Evolutionary conservation across 2,329 filamentous ascomycete genomes (phyloP).

Genomic region (Calonectria pauciramosa): DNA sequence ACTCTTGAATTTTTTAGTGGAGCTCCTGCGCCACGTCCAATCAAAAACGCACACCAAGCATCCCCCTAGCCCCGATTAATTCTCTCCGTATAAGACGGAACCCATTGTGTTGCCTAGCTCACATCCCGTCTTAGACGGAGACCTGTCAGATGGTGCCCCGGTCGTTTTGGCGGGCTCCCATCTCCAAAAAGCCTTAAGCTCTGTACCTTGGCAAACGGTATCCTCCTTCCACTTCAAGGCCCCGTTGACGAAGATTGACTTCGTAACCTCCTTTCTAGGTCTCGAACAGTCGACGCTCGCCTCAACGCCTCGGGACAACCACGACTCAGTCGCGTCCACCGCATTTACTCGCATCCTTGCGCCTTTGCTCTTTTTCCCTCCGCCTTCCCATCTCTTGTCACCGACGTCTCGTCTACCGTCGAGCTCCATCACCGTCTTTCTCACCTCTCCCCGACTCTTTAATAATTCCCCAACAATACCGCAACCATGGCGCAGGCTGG

Average conservation of each 20-base stretch:
- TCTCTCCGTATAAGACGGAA: slow-evolving; percentile 24
- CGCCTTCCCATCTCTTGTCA: slow-evolving; percentile 27
- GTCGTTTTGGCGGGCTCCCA: slow-evolving; percentile 30
- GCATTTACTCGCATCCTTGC: slow-evolving; percentile 5
- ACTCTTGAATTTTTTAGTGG: slow-evolving; percentile 49
- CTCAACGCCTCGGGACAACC: slow-evolving; percentile 35
- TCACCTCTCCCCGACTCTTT: slow-evolving; percentile 16
- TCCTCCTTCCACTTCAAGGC: slow-evolving; percentile 46
- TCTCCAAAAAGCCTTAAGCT: slow-evolving; percentile 22
- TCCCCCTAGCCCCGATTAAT: slow-evolving; percentile 24
- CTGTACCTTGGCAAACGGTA: slow-evolving; percentile 30
- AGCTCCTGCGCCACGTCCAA: slow-evolving; percentile 19
- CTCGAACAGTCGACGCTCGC: slow-evolving; percentile 25
- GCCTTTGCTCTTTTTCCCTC: slow-evolving; percentile 7
- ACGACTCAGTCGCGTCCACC: slow-evolving; percentile 32
- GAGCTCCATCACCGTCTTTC: slow-evolving; percentile 11
- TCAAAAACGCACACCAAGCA: slow-evolving; percentile 12
- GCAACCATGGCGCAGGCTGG: slow-evolving; percentile 83
- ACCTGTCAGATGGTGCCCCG: slow-evolving; percentile 29
- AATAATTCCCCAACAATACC: slow-evolving; percentile 37
- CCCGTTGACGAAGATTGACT: slow-evolving; percentile 35
- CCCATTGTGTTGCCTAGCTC: slow-evolving; percentile 41
- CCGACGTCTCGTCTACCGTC: neutral
- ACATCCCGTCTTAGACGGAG: slow-evolving; percentile 34
- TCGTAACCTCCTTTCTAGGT: slow-evolving; percentile 44